Percentiles rank a stretch among this genome's conserved stretches.
Conservation (phyloP, 176 grass and related monocot species). For the Luzula sylvatica region DNA sequence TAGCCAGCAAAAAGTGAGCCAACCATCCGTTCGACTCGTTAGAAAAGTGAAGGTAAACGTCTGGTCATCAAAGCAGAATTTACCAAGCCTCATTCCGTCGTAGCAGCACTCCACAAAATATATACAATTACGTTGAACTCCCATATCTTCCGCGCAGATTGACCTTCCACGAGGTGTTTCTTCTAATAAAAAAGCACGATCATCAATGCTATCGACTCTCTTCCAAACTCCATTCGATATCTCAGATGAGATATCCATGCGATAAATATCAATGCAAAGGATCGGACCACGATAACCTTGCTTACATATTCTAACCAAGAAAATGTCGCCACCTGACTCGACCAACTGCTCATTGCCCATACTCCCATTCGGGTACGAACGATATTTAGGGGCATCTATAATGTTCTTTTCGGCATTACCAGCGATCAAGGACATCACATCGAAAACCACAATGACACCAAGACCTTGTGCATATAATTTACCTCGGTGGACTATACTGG, state of each 20-base stretch:
- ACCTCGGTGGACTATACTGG: not conserved
- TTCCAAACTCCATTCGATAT: not conserved
- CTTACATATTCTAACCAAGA: not conserved
- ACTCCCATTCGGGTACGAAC: not conserved
- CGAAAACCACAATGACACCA: not conserved
- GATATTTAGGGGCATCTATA: not conserved
- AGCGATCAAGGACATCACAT: not conserved
- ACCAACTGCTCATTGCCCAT: not conserved
- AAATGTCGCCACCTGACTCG: not conserved
- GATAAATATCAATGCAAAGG: not conserved
- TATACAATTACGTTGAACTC: not conserved
- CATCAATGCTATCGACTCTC: slow-evolving; percentile 2
- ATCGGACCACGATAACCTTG: not conserved
- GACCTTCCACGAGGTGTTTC: not conserved
- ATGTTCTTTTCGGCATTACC: not conserved
- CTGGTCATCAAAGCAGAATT: slow-evolving; percentile 5
- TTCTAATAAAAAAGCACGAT: not conserved
- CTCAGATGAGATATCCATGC: not conserved
- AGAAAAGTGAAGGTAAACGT: not conserved
- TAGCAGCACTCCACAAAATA: not conserved
- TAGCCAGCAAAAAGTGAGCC: not conserved
- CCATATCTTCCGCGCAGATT: not conserved
- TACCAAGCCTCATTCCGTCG: not conserved
- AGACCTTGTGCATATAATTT: not conserved
- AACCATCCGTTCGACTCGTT: not conserved